Percentiles rank a stretch among this genome's conserved stretches.
These are phyloP conservation scores for Cercospora zeina DNA, from an alignment of 2,329 filamentous ascomycete species.

Conservation along the genomic window DNA sequence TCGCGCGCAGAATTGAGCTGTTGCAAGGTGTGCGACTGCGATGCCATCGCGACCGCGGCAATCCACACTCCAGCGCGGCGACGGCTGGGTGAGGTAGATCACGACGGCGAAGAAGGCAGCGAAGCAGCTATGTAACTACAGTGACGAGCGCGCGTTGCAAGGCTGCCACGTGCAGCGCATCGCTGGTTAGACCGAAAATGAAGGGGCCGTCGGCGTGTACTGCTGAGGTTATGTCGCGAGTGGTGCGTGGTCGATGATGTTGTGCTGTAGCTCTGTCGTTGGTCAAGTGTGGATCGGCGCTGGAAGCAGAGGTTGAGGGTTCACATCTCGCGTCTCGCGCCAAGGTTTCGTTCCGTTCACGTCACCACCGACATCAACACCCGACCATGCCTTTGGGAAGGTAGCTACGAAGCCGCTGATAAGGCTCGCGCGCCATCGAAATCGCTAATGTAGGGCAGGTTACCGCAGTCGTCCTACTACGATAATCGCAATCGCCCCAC, in stretches of 20 bases:
- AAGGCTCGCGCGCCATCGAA: background rate
- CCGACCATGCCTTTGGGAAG: constrained; percentile 33
- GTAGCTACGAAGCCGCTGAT: constrained; percentile 12
- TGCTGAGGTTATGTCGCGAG: background rate
- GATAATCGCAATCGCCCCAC: constrained; percentile 82
- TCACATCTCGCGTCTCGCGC: constrained; percentile 1
- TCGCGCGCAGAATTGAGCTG: constrained; percentile 89
- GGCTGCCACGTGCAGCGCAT: constrained; percentile 20
- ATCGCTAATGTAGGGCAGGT: constrained; percentile 26
- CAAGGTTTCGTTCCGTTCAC: constrained; percentile 2
- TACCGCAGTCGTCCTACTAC: constrained; percentile 82
- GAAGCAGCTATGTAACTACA: constrained; percentile 34
- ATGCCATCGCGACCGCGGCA: constrained; percentile 32
- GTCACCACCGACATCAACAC: background rate
- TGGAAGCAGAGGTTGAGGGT: background rate
- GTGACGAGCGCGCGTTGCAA: constrained; percentile 20
- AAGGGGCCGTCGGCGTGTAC: constrained; percentile 1
- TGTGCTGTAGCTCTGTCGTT: constrained; percentile 5
- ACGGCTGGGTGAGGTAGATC: constrained; percentile 23
- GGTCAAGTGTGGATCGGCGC: background rate
- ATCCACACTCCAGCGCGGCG: constrained; percentile 14
- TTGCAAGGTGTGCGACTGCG: constrained; percentile 67
- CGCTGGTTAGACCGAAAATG: constrained; percentile 15
- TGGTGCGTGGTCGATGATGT: background rate
- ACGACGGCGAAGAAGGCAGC: constrained; percentile 31